phyloP scores from a whole-genome alignment of 768 basidiomycete species.

The Phlebiopsis gigantea region DNA sequence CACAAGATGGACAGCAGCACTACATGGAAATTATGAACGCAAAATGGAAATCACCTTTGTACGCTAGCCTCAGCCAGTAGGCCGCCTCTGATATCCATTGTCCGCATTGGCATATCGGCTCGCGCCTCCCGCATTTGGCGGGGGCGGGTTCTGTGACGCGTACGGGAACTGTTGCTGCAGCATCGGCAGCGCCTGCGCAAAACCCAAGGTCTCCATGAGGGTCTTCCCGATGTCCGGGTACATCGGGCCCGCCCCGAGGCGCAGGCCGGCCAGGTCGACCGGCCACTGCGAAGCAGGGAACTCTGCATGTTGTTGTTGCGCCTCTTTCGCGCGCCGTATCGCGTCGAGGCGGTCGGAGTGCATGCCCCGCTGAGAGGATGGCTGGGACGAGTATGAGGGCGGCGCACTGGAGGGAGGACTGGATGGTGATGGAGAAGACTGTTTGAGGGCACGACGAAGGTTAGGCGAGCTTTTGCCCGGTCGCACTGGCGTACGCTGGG shows the following conservation, averaged over 20 bases:
- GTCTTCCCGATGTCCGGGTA: not conserved
- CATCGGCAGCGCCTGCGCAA: not conserved
- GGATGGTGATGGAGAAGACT: not conserved
- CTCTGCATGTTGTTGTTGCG: not conserved
- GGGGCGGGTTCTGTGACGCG: too few relatives aligned
- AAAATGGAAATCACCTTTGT: too few relatives aligned
- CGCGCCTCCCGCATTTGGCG: too few relatives aligned
- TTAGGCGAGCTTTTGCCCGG: not conserved
- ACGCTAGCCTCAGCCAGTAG: too few relatives aligned
- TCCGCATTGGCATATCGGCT: too few relatives aligned
- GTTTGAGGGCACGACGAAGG: not conserved
- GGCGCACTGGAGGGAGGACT: not conserved
- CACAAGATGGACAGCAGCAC: not conserved
- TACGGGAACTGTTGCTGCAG: too few relatives aligned
- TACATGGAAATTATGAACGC: too few relatives aligned
- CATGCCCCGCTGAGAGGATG: not conserved
- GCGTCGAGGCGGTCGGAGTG: slow-evolving; percentile 6
- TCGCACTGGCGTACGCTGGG: not conserved
- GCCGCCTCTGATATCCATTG: too few relatives aligned
- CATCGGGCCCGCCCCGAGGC: too few relatives aligned
- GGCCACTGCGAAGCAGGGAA: too few relatives aligned
- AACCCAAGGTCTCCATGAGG: not conserved
- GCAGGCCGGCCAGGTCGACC: too few relatives aligned
- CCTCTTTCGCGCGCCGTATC: not conserved
- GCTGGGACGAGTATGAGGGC: not conserved